Percentiles rank a stretch among this genome's conserved stretches.
phyloP scores from a whole-genome alignment of 1,284 basidiomycete genomes.

The Kwoniella shivajii region DNA sequence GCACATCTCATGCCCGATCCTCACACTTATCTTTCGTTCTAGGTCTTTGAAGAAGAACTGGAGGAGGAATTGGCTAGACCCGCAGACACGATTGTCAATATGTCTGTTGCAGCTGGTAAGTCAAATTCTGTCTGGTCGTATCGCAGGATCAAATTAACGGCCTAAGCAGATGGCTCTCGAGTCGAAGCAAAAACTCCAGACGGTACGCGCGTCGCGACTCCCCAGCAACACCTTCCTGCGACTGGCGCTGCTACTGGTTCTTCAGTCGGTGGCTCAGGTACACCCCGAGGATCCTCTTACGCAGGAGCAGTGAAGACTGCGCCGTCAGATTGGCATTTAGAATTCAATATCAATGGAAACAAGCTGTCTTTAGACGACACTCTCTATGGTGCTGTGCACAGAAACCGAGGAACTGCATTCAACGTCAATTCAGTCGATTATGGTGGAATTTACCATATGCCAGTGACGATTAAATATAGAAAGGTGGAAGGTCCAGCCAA shows the following conservation, averaged over 20 bases:
- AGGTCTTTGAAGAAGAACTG: constrained; percentile 63
- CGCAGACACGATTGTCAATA: constrained; percentile 79
- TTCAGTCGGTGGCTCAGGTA: constrained; percentile 32
- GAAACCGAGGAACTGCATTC: constrained; percentile 18
- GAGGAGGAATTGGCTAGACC: constrained; percentile 58
- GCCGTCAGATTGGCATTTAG: constrained; percentile 93
- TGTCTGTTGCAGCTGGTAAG: constrained; percentile 77
- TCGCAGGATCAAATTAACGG: no score
- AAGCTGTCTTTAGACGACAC: constrained; percentile 82
- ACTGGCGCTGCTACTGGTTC: constrained; percentile 24
- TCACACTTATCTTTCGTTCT: background rate
- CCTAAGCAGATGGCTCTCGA: constrained; percentile 87
- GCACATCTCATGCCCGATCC: background rate
- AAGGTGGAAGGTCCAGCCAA: constrained; percentile 84
- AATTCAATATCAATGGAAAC: constrained; percentile 89
- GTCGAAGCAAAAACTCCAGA: constrained; percentile 95
- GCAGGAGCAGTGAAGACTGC: constrained; percentile 90
- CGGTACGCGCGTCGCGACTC: constrained; percentile 89
- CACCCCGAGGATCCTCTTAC: constrained; percentile 69
- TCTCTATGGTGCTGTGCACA: constrained; percentile 91
- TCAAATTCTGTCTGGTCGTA: constrained; percentile 9
- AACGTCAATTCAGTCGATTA: constrained; percentile 16
- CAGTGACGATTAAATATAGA: constrained; percentile 74
- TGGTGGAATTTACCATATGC: constrained; percentile 18
- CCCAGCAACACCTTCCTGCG: constrained; percentile 56